Base-by-base conservation (phyloP, 331 rosid genomes). In the Malus hybrid region DNA sequence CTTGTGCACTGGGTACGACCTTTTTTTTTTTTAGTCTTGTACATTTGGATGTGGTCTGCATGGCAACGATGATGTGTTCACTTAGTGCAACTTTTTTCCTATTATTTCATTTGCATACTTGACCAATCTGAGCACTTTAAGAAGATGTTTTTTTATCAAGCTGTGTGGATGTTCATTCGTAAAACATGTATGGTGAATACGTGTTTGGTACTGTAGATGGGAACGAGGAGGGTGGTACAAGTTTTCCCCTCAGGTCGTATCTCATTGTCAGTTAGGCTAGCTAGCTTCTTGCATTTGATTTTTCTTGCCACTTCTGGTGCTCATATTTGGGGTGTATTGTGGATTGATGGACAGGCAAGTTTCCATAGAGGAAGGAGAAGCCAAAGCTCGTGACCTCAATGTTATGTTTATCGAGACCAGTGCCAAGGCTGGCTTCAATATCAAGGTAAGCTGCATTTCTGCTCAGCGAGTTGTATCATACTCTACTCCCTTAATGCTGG, bases 381-480 rank as follows among this genome's bases (percentile, higher is more conserved):
- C 89, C 48, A 95, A 92, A 83, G 85, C 97, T 74, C 93, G 87
- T 24, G 97, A 92, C 50, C 84, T 95, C 24, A 92, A 92, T 64
- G 97, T 90, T 69, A 92, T 95, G 97, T 95, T 92, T 69, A 95
- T 95, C 42, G 99, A 95, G 86, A 93, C 99, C 50, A 95, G 99
- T 89, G 99, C 97, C 73, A 95, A 95, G 84, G 97, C 99, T 44
- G 96, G 97, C 42, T 95, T 95, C 77, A 95, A 95, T 82, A 95
- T 90, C 77, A 90, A 92, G 93, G 99, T 94, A 69, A 24, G 70
- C 52, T 42, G 7, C 63, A 12, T 74, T 13, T 74, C 18, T 46
- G 48, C 56, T 39, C 20, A 20, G 16, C 63, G 48, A 18, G 8
- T 24, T 2, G 36, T 42, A 14, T 65, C 9, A 29, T 50, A 52